A percentile compares a stretch with the other conserved stretches of the same genome.
Evolutionary conservation across 2,329 filamentous ascomycete genomes (phyloP).

Genomic region (Fusarium humuli): DNA sequence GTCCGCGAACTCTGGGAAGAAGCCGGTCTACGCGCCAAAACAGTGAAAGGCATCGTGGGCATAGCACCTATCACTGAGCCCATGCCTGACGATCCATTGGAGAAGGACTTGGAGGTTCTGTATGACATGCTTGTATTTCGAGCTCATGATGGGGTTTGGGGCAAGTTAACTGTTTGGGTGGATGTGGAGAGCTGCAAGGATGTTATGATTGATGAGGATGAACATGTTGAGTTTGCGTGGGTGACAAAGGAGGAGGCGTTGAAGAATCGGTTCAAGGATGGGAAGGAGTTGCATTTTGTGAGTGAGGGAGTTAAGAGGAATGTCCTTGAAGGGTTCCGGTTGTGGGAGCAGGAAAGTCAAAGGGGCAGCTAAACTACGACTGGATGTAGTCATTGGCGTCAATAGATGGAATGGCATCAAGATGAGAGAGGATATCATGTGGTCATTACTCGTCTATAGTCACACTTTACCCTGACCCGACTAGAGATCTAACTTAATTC

Average conservation of each 20-base stretch:
- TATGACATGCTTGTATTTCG: constrained; percentile 42
- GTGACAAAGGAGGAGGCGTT: constrained; percentile 52
- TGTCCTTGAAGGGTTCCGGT: constrained; percentile 51
- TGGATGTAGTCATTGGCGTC: not conserved
- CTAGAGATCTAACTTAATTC: not conserved
- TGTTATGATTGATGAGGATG: constrained; percentile 51
- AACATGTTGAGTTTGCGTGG: constrained; percentile 56
- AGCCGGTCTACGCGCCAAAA: constrained; percentile 51
- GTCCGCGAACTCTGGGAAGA: constrained; percentile 63
- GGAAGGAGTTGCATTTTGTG: constrained; percentile 49
- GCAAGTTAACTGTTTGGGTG: constrained; percentile 47
- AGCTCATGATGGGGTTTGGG: constrained; percentile 46
- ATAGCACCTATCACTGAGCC: not conserved
- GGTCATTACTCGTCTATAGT: constrained; percentile 42
- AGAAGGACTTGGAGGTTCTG: constrained; percentile 39
- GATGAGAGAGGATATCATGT: constrained; percentile 27
- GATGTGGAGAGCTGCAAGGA: constrained; percentile 43
- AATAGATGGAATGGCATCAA: not conserved
- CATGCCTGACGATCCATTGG: constrained; percentile 18
- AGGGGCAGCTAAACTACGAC: not conserved
- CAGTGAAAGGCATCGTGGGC: constrained; percentile 43
- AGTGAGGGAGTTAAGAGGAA: constrained; percentile 49
- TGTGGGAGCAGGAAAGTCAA: constrained; percentile 34
- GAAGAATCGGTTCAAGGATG: constrained; percentile 42
- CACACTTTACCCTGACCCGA: constrained; percentile 19